Base-by-base conservation (phyloP, 768 basidiomycete species). In the Boletellus ananas region DNA sequence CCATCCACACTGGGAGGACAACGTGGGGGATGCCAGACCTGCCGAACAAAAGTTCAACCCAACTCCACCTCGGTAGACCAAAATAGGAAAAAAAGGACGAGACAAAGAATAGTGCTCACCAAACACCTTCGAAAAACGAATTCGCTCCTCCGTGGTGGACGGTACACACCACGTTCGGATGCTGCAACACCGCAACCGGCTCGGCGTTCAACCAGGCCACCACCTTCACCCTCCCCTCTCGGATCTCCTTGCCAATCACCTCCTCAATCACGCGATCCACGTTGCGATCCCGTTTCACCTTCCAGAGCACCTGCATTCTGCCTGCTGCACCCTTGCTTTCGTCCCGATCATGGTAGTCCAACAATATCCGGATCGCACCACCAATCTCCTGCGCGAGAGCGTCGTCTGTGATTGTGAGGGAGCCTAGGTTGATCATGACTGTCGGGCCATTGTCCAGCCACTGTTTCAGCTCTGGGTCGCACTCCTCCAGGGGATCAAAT, bases 11-110 rank as follows among this genome's bases (percentile, higher is more conserved):
- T 1, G 57, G 37, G 14, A 59, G 53, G 14, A 55, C 34, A 8
- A 58, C 36, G n/a, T 51, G 52, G 0, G 52, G 53, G 0, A 47
- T 12, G 1, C 58, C 58, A 35, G 47, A 59, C 47, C 58, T 59
- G 16, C 40, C 16, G n/a, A 9, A 29, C 29, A 7, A 20, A 23
- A n/a, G 13, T 7, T 40, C 11, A 33, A 8, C 14, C 7, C 6
- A 9, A 7, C 2, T 13, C 6, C 25, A 8, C 12, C 11, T 20
- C 12, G n/a, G 17, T 25, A 16, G 16, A 36, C 4, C 29, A 16
- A 23, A 16, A 35, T 31, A 17, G 7, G 33, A 8, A 7, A 25
- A 16, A 16, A n/a, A n/a, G n/a, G n/a, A n/a, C n/a, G n/a, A n/a
- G n/a, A n/a, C n/a, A n/a, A n/a, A 35, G 25, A 17, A 14, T 31